These are phyloP conservation scores for Reutealis trisperma DNA, from an alignment of 345 rosid species.

Conservation along the genomic window DNA sequence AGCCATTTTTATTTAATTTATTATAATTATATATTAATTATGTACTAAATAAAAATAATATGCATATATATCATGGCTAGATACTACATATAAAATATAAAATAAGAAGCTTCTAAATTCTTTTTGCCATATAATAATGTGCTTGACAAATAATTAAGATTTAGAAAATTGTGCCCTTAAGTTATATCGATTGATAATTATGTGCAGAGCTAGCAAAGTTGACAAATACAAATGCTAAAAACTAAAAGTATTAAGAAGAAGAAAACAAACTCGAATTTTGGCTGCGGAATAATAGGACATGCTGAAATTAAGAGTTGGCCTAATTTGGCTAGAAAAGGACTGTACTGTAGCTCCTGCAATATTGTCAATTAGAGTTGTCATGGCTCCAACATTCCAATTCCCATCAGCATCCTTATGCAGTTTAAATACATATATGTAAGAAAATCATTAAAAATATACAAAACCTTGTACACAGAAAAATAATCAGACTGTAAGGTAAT, in stretches of 20 bases:
- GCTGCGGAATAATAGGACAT: constrained; percentile 23
- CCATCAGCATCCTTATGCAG: constrained; percentile 22
- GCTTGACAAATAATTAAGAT: too few species aligned
- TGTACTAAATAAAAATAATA: too few species aligned
- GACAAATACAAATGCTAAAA: too few species aligned
- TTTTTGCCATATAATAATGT: too few species aligned
- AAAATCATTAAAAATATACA: too few species aligned
- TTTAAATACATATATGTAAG: neutral
- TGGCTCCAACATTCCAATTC: constrained; percentile 33
- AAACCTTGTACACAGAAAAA: neutral
- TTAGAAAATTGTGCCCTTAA: too few species aligned
- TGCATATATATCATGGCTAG: too few species aligned
- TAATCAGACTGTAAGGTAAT: neutral
- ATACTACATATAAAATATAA: too few species aligned
- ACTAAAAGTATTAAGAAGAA: neutral
- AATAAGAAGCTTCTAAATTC: neutral
- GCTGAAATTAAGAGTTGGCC: constrained; percentile 24
- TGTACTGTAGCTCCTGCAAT: constrained; percentile 18
- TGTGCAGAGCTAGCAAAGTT: too few species aligned
- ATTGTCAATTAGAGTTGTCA: constrained; percentile 24
- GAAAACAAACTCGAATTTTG: constrained; percentile 15
- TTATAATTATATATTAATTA: too few species aligned
- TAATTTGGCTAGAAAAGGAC: constrained; percentile 22
- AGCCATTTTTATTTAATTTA: too few species aligned
- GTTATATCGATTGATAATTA: too few species aligned